Evolutionary conservation across 148 eudicot genomes (phyloP), one percentile per base, ranked within the genome.

Genomic region (Simmondsia chinensis): DNA sequence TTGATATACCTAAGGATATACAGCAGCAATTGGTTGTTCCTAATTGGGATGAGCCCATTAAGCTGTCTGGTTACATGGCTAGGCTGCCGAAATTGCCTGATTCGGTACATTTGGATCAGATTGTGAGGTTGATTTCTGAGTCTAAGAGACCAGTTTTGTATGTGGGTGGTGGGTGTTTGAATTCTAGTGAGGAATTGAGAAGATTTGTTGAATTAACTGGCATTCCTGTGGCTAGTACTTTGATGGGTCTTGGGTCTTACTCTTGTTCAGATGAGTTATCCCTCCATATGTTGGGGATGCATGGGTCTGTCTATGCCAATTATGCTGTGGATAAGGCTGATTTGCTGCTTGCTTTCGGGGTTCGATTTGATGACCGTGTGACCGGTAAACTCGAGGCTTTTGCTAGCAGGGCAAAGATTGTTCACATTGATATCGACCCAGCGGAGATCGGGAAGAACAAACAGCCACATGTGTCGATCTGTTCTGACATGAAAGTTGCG

Each of bases 391-490:
- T 87, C 6, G 87, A 87, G 58, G 93, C 96, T 22, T 87, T 87
- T 64, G 93, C 96, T 15, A 79, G 87, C 23, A 33, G 97, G 9
- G 91, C 97, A 3, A 84, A 84, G 66, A 89, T 89, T 61, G 93
- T 84, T 17, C 97, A 89, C 40, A 84, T 84, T 39, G 97, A 89
- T 56, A 84, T 89, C 24, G 97, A 84, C 44, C 67, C 85, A 1
- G 95, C 93, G 24, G 95, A 89, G 77, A 78, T 89, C 34, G 97
- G 97, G 56, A 89, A 84, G 81, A 89, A 89, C 33, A 89, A 89
- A 65, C 73, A 67, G 33, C 97, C 97, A 3, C 95, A 89, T 64
- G 72, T 84, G 13, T 84, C 95, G 2, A 59, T 89, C 16, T 78
- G 85, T 57, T 74, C 64, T 8, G 97, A 89, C 65, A 32, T 89